Evolutionary conservation across 1,284 basidiomycete genomes (phyloP), one percentile per base, ranked within the genome.

Genomic region (Mycena sp.): DNA sequence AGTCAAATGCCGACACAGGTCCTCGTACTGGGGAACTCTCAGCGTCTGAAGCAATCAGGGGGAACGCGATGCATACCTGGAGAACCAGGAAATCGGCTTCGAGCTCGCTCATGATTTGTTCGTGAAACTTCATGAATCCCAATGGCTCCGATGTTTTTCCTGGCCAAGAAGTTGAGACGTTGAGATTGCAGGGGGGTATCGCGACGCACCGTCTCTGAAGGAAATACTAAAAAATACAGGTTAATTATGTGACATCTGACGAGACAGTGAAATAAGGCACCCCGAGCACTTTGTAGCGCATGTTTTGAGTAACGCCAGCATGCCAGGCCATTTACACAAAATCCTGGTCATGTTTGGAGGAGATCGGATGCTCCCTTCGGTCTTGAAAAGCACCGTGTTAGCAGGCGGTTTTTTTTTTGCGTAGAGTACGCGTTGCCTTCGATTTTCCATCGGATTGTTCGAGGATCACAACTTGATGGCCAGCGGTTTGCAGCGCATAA

Each of bases 341-440:
- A 65, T 43, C 21, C 48, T 37, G 12, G 63, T 65, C 63, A 65
- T 58, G 23, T 65, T 65, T 1, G 63, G 63, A 21, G 63, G 63
- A 23, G 35, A 65, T 21, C 54, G 53, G 6, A 65, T 30, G 25
- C 46, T 57, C 6, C 63, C 63, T 48, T 41, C 21, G 3, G 30
- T 41, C 63, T 65, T 48, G 35, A 17, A 9, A 35, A 7, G 25
- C n/a, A 4, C 46, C n/a, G 11, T 30, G 6, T 52, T 28, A 2
- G 10, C n/a, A n/a, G 9, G 11, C 6, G 37, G 3, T 1, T 17
- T 57, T 35, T 4, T 49, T 19, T 29, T 30, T 6, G 12, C 48
- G 28, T 14, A 4, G 21, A 19, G 32, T 5, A 43, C 4, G 7
- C 30, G n/a, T n/a, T 17, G 48, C 60, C 53, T 50, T 55, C 2